Conservation (phyloP, 2,329 filamentous ascomycete genomes). For the Botrytis fragariae region DNA sequence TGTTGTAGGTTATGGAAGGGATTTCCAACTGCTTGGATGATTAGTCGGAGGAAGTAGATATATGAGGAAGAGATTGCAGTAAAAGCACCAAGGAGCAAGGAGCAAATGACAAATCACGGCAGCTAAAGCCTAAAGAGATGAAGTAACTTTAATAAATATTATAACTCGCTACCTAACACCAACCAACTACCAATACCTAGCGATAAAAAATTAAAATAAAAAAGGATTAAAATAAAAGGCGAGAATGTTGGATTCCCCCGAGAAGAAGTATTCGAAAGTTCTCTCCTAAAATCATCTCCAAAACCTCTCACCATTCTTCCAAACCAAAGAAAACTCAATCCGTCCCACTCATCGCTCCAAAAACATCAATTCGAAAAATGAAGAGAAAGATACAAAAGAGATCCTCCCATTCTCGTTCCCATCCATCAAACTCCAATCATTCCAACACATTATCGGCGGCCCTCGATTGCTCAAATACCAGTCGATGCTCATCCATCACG, state of each 20-base stretch:
- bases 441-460: background rate
- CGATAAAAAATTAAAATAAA: background rate
- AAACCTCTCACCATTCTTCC: background rate
- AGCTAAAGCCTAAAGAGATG: background rate
- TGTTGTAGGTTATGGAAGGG: no score
- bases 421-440: background rate
- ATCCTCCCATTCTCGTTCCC: background rate
- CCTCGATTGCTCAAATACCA: background rate
- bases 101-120: background rate
- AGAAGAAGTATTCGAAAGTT: conserved; percentile 5
- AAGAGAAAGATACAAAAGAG: background rate
- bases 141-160: background rate
- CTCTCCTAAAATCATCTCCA: conserved; percentile 6
- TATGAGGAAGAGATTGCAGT: background rate
- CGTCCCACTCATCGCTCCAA: background rate
- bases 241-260: conserved; percentile 15
- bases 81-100: background rate
- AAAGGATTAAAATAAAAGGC: background rate
- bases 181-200: background rate
- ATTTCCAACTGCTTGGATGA: no score
- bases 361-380: background rate
- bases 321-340: background rate
- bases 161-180: background rate
- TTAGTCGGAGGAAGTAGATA: background rate
- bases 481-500: background rate